Conservation (phyloP, 305 asterid genomes). For the Fraxinus baroniana region DNA sequence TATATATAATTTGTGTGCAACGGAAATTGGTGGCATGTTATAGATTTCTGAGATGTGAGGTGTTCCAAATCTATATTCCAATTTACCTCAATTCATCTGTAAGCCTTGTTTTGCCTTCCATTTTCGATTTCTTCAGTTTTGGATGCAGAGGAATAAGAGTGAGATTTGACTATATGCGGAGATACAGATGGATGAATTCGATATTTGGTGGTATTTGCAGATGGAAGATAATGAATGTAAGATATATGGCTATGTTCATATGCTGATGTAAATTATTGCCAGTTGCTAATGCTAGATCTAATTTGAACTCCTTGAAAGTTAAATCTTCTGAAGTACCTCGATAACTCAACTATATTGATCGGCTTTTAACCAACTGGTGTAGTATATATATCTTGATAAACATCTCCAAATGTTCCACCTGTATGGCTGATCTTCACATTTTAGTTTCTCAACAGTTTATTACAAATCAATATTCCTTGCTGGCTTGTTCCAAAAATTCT, state of each 20-base stretch:
- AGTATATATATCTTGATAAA: not conserved
- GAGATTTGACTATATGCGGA: not conserved
- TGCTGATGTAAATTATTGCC: not conserved
- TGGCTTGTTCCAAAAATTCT: constrained; percentile 68
- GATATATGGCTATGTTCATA: not conserved
- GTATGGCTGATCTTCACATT: not conserved
- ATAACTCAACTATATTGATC: not conserved
- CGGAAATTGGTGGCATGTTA: not conserved
- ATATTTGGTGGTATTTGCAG: not conserved
- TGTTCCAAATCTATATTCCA: not conserved
- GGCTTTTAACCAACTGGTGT: not conserved
- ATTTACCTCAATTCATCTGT: not conserved
- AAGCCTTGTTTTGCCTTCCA: not conserved
- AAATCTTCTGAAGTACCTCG: not conserved
- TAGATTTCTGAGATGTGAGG: not conserved
- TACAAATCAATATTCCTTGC: constrained; percentile 36
- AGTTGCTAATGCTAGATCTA: not conserved
- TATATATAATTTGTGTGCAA: not conserved
- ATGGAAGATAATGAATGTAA: not conserved
- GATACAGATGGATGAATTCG: not conserved
- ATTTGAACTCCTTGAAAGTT: not conserved
- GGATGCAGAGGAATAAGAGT: not conserved
- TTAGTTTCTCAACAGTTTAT: not conserved
- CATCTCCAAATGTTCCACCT: not conserved
- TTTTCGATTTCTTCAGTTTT: not conserved